Percentiles rank a stretch among this genome's conserved stretches.
Evolutionary conservation across 169 alveolate genomes (phyloP).

Genomic region (Prorocentrum cordatum): DNA sequence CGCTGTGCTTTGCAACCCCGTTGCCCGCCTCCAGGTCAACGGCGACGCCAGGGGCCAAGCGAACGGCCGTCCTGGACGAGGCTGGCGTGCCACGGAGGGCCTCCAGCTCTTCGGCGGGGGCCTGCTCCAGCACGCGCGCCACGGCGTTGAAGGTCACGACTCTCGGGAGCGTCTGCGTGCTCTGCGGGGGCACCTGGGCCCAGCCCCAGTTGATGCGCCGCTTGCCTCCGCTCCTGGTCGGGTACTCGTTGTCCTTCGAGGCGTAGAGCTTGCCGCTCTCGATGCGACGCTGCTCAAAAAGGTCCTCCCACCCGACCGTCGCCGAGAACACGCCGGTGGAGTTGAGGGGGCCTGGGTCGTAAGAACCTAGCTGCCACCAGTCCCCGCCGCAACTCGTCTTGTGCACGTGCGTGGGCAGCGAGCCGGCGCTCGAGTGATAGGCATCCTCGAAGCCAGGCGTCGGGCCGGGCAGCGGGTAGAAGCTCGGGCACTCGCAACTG

Average conservation of each 20-base stretch:
- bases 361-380: background rate
- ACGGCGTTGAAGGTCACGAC: background rate
- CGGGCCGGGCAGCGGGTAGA: background rate
- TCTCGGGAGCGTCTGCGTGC: slow-evolving; percentile 2
- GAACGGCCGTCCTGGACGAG: too few species aligned
- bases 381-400: background rate
- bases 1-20: background rate
- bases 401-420: background rate
- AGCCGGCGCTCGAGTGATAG: background rate
- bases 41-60: too few species aligned
- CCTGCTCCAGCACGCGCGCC: background rate
- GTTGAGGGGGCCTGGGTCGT: background rate
- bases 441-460: background rate
- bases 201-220: slow-evolving; percentile 13
- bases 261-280: background rate
- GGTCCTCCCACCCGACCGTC: background rate
- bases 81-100: background rate
- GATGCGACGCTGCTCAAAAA: background rate
- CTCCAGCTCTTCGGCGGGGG: background rate
- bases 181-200: background rate
- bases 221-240: background rate
- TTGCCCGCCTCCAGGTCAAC: background rate
- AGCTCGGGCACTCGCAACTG: slow-evolving; percentile 1
- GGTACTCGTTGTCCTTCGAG: background rate
- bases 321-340: background rate